These are phyloP conservation scores for Saccharomycopsis capsularis DNA, from an alignment of 805 yeast genomes.

Conservation along the genomic window DNA sequence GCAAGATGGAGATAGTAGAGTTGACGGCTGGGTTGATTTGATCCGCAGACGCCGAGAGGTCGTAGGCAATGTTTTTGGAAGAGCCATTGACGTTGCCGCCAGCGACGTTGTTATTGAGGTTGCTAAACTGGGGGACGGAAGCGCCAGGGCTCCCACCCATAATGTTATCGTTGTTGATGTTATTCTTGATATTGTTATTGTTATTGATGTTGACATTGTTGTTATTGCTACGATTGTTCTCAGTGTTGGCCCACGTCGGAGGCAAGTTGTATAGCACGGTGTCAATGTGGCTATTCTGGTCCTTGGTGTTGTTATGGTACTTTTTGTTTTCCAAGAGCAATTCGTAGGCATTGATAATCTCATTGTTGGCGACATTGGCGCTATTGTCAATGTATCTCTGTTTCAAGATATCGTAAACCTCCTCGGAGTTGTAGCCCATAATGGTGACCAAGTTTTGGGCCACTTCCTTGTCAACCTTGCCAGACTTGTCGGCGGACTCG, in stretches of 20 bases:
- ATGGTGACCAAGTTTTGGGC: conserved; percentile 68
- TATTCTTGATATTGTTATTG: conserved; percentile 1
- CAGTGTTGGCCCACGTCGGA: conserved; percentile 36
- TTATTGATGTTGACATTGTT: conserved; percentile 15
- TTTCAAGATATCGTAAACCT: conserved; percentile 62
- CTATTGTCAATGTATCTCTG: conserved; percentile 23
- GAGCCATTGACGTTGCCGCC: neutral
- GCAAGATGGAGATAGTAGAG: conserved; percentile 77
- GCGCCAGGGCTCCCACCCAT: conserved; percentile 13
- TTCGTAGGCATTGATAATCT: conserved; percentile 79
- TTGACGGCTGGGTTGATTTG: conserved; percentile 6
- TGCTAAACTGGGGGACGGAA: conserved; percentile 19
- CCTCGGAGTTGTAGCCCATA: conserved; percentile 85
- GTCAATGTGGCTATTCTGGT: conserved; percentile 43
- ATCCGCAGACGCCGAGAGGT: conserved; percentile 16
- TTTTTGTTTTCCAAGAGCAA: conserved; percentile 73
- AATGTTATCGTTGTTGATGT: conserved; percentile 21
- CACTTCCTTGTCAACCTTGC: conserved; percentile 64
- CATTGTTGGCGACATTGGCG: conserved; percentile 47
- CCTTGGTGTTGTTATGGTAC: conserved; percentile 35
- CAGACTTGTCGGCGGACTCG: conserved; percentile 1
- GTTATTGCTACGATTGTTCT: conserved; percentile 17
- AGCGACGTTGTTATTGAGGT: conserved; percentile 1
- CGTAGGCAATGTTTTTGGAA: conserved; percentile 13
- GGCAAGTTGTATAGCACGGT: conserved; percentile 56